Conservation (phyloP, 2,329 filamentous ascomycete species). For the Cryoendolithus antarcticus region DNA sequence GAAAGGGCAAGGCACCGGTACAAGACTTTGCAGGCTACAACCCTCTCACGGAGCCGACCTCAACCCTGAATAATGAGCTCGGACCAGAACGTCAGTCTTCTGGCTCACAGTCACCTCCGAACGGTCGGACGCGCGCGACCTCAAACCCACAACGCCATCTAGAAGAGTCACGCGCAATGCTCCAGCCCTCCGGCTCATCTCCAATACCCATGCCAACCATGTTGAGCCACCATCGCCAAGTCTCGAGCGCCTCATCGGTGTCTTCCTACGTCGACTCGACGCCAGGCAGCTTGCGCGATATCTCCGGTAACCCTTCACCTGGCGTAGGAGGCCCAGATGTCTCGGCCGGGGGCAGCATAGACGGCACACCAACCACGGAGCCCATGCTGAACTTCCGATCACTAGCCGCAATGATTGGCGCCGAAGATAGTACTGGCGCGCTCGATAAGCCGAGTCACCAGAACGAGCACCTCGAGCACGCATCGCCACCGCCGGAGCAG, state of each 20-base stretch:
- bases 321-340: constrained; percentile 45
- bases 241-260: constrained; percentile 77
- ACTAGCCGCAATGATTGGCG: constrained; percentile 70
- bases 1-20: constrained; percentile 37
- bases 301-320: constrained; percentile 26
- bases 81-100: constrained; percentile 8
- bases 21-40: constrained; percentile 31
- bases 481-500: constrained; percentile 9
- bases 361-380: constrained; percentile 46
- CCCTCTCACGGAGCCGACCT: constrained; percentile 30
- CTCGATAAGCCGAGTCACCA: constrained; percentile 23
- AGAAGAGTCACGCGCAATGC: constrained; percentile 31
- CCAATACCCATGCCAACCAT: constrained; percentile 14
- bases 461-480: constrained; percentile 29
- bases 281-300: constrained; percentile 24
- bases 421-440: constrained; percentile 33
- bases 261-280: constrained; percentile 65
- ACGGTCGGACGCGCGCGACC: constrained; percentile 5
- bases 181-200: constrained; percentile 20
- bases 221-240: constrained; percentile 51
- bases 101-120: constrained; percentile 19
- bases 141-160: constrained; percentile 31
- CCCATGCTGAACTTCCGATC: constrained; percentile 88
- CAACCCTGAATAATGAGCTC: constrained; percentile 26
- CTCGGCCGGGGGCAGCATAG: constrained; percentile 21